Base-by-base conservation (phyloP, 371 early-diverging fungal genomes). In the Mortierella sp. region DNA sequence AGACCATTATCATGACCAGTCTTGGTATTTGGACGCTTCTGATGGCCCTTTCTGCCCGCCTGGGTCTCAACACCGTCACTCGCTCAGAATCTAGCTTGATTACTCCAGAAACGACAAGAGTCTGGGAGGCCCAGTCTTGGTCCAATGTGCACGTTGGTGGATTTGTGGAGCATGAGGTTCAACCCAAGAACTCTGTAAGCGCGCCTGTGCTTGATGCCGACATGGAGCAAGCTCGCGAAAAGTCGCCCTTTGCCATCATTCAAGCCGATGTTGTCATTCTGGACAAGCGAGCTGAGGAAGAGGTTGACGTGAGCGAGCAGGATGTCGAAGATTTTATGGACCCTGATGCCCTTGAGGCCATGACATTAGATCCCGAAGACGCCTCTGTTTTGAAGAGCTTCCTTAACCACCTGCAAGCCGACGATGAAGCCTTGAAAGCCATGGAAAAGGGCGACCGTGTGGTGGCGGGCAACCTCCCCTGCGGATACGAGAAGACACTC, bases 281-380 rank as follows among this genome's bases (percentile, higher is more conserved):
- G 27, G 54, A 60, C 21, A 41, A 5, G 13, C 43, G 39, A 26
- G 42, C 23, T 24, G 49, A 23, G 3, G 34, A 54, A 7, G 61
- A 41, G 1, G 42, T 48, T 16, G 51, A 50, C 28, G 51, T 28
- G 51, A 28, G 18, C 16, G 30, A 50, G 14, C 28, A 49, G n/a
- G 60, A 62, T 21, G 28, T 54, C 13, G 54, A 54, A 23, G 53
- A 55, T 16, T 30, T 65, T 6, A 41, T 59, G 56, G 64, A 72
- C 18, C 27, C 28, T 12, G 64, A 59, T 23, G 49, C 54, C 2
- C 24, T 73, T 10, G 64, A 73, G 5, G 73, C 73, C 21, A 42
- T 73, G 63, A 73, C 56, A 18, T 27, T 64, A 48, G 73, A 73
- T 21, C 61, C 68, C 14, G 61, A 64, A 21, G 73, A 73, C 19